A percentile compares a stretch with the other conserved stretches of the same genome.
Evolutionary conservation across 176 grass and related monocot genomes (phyloP).

Genomic region (Melocanna baccifera): DNA sequence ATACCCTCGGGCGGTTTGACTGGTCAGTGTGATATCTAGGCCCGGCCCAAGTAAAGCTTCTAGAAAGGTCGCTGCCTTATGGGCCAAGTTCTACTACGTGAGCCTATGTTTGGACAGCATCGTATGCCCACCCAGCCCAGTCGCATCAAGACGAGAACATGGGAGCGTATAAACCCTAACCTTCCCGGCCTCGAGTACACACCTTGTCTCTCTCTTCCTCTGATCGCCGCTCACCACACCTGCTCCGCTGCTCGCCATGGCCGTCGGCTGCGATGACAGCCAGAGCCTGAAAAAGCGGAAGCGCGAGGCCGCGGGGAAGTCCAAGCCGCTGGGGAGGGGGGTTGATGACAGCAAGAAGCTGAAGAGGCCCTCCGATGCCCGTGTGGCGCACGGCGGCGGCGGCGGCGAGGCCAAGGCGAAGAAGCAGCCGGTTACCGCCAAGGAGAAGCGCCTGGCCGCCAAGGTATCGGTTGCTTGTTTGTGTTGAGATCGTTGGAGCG

Average conservation of each 20-base stretch:
- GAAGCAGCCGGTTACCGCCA: slow-evolving; percentile 39
- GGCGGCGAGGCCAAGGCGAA: background rate
- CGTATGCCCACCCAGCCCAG: background rate
- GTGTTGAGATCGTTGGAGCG: background rate
- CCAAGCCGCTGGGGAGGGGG: background rate
- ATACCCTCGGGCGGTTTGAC: slow-evolving; percentile 7
- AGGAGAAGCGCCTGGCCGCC: slow-evolving; percentile 54
- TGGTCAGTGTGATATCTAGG: background rate
- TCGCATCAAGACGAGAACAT: fast-evolving
- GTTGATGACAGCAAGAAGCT: slow-evolving; percentile 2
- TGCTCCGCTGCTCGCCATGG: slow-evolving; percentile 26
- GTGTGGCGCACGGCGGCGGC: background rate
- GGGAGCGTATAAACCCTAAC: slow-evolving; percentile 26
- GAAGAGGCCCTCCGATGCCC: slow-evolving; percentile 23
- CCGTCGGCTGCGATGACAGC: slow-evolving; percentile 2
- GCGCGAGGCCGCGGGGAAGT: slow-evolving; percentile 25
- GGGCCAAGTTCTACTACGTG: background rate
- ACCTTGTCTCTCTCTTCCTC: background rate
- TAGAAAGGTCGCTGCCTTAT: background rate
- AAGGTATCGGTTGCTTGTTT: slow-evolving; percentile 37
- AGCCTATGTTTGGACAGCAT: fast-evolving
- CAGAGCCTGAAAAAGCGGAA: slow-evolving; percentile 51
- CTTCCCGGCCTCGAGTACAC: background rate
- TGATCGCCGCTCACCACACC: background rate
- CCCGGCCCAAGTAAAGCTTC: background rate